phyloP scores from a whole-genome alignment of 345 rosid species.

The Kandelia obovata region DNA sequence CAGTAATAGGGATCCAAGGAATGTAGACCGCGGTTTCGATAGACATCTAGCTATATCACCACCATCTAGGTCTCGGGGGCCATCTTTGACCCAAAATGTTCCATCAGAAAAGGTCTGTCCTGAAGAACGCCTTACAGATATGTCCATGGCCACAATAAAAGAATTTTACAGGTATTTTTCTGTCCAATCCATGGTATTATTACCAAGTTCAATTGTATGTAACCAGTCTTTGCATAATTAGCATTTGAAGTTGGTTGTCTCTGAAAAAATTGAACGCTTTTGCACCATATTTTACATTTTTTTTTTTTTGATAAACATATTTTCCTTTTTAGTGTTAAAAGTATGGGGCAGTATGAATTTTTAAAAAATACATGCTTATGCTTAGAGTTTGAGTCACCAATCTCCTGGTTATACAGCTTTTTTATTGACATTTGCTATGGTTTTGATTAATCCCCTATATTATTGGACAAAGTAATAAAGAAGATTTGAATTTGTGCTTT shows the following conservation, averaged over 20 bases:
- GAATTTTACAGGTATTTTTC: conserved; percentile 82
- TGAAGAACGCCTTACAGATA: conserved; percentile 54
- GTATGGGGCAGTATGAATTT: neutral
- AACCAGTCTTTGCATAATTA: too few relatives aligned
- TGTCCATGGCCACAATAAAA: conserved; percentile 73
- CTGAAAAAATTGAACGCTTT: too few relatives aligned
- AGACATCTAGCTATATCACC: conserved; percentile 48
- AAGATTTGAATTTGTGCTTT: too few relatives aligned
- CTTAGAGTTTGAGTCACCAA: neutral
- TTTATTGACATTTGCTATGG: too few relatives aligned
- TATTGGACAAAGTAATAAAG: too few relatives aligned
- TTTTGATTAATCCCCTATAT: too few relatives aligned
- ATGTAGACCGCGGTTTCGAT: conserved; percentile 46
- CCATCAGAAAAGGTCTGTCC: conserved; percentile 48
- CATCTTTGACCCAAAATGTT: conserved; percentile 38
- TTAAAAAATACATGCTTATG: neutral
- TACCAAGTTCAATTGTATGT: neutral
- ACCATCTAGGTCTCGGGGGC: conserved; percentile 39
- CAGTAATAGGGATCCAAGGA: conserved; percentile 49
- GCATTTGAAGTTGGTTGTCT: too few relatives aligned
- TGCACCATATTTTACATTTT: too few relatives aligned
- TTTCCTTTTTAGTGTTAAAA: too few relatives aligned
- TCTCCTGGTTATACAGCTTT: too few relatives aligned
- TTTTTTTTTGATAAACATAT: too few relatives aligned
- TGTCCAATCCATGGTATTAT: neutral